Base-by-base conservation (phyloP, 495 filamentous ascomycete genomes). In the Neurospora tetraspora region DNA sequence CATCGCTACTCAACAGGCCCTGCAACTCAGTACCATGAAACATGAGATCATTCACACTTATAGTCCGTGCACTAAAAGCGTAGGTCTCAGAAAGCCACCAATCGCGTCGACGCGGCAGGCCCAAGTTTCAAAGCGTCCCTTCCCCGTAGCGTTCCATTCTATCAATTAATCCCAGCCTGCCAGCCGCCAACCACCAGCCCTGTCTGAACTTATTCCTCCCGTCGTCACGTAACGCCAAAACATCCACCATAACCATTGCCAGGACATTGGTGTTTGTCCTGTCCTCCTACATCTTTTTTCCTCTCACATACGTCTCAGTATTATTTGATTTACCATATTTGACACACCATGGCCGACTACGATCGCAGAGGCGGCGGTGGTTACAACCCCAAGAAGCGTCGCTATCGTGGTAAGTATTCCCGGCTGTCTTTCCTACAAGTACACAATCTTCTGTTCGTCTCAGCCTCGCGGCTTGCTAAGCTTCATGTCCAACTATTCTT, bases 331-430 rank as follows among this genome's bases (percentile, higher is more conserved):
- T 18, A 42, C 69, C 40, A 27, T 39, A 47, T 10, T 20, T 34
- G 20, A 65, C 61, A 75, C 11, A 71, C 74, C 39, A 96, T 96
- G 93, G 90, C 90, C 61, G 92, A 94, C 74, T 88, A 89, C 81
- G 92, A 93, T 74, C 87, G 89, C 70, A 86, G 92, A 79, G 84
- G 82, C 45, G 83, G 87, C 70, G 85, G 87, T 71, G 87, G 88
- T 42, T 80, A 85, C 78, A 89, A 89, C 76, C 88, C 92, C 77
- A 96, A 94, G 82, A 82, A 85, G 73, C 82, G 87, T 71, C 85
- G 78, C 68, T 79, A 85, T 68, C 79, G 86, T 86, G 87, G 87
- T 88, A 75, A 76, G 82, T 74, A 43, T 4, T 38, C 39, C 45
- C 27, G 38, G 43, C 11, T 39, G 11, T 11, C 34, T n/a, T 68